Evolutionary conservation across 805 yeast genomes (phyloP).

Genomic region (Cyberlindnera bimundalis): DNA sequence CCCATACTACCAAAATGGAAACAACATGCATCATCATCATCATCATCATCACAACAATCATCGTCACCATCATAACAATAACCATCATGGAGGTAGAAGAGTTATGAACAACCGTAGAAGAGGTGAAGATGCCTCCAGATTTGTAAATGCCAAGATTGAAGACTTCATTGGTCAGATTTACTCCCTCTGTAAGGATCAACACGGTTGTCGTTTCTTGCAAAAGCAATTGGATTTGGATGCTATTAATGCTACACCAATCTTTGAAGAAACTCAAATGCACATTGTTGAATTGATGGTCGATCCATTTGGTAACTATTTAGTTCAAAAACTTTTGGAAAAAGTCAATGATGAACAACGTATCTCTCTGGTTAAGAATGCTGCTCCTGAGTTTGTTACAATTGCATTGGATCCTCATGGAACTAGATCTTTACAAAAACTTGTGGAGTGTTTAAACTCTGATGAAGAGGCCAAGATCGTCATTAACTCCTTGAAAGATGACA

Average conservation of each 20-base stretch:
- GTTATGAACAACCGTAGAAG: slow-evolving; percentile 22
- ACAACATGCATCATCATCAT: slow-evolving; percentile 13
- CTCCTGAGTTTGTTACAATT: slow-evolving; percentile 69
- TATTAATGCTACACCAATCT: slow-evolving; percentile 70
- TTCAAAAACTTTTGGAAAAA: slow-evolving; percentile 85
- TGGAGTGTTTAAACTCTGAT: slow-evolving; percentile 71
- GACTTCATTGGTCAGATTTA: slow-evolving; percentile 74
- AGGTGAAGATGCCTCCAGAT: slow-evolving; percentile 66
- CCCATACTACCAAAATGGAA: slow-evolving; percentile 18
- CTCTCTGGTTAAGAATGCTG: slow-evolving; percentile 63
- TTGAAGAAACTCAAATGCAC: slow-evolving; percentile 72
- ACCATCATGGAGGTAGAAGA: slow-evolving; percentile 19
- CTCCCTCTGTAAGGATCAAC: slow-evolving; percentile 89
- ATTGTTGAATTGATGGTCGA: slow-evolving; percentile 88
- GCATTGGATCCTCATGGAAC: slow-evolving; percentile 96
- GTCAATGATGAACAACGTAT: slow-evolving; percentile 69
- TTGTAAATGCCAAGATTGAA: slow-evolving; percentile 60
- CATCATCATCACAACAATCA: slow-evolving; percentile 10
- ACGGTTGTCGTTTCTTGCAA: slow-evolving; percentile 92
- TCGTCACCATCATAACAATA: slow-evolving; percentile 7
- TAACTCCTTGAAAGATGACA: slow-evolving; percentile 58
- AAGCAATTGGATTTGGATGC: slow-evolving; percentile 68
- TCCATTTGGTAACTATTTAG: slow-evolving; percentile 95
- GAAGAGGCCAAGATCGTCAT: slow-evolving; percentile 70
- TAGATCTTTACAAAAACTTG: slow-evolving; percentile 87